phyloP scores from a whole-genome alignment of 2,329 filamentous ascomycete species.

The Penicillium sp. region DNA sequence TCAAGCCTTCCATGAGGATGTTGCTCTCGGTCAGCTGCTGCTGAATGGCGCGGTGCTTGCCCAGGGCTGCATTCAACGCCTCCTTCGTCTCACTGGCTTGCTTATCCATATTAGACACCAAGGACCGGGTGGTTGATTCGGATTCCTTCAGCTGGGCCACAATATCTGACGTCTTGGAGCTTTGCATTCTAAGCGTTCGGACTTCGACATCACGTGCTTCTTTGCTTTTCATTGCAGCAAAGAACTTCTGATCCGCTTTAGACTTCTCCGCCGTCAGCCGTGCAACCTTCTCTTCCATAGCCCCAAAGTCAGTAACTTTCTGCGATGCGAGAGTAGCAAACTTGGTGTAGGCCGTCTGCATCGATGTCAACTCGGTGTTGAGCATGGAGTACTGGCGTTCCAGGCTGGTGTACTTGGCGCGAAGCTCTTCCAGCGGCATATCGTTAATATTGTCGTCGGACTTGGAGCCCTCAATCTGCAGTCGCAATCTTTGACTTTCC shows the following conservation, averaged over 20 bases:
- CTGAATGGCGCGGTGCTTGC: slow-evolving; percentile 75
- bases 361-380: slow-evolving; percentile 80
- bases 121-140: slow-evolving; percentile 71
- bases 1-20: slow-evolving; percentile 69
- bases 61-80: slow-evolving; percentile 66
- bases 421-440: slow-evolving; percentile 69
- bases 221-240: slow-evolving; percentile 90
- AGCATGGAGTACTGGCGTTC: slow-evolving; percentile 80
- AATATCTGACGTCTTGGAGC: slow-evolving; percentile 87
- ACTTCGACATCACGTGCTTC: slow-evolving; percentile 82
- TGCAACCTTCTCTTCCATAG: slow-evolving; percentile 74
- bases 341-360: slow-evolving; percentile 89
- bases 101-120: slow-evolving; percentile 85
- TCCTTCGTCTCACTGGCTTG: slow-evolving; percentile 81
- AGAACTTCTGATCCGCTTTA: slow-evolving; percentile 97
- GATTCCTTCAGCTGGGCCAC: slow-evolving; percentile 90
- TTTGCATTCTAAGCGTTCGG: slow-evolving; percentile 74
- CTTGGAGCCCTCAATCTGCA: slow-evolving; percentile 54
- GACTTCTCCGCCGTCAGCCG: slow-evolving; percentile 82
- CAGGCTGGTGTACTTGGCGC: slow-evolving; percentile 69
- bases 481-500: slow-evolving; percentile 70
- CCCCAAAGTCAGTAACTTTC: slow-evolving; percentile 75
- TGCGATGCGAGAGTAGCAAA: slow-evolving; percentile 80
- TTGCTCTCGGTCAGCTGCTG: slow-evolving; percentile 67
- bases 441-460: slow-evolving; percentile 53